phyloP scores from a whole-genome alignment of 345 rosid genomes.

The Eucalyptus paniculata region DNA sequence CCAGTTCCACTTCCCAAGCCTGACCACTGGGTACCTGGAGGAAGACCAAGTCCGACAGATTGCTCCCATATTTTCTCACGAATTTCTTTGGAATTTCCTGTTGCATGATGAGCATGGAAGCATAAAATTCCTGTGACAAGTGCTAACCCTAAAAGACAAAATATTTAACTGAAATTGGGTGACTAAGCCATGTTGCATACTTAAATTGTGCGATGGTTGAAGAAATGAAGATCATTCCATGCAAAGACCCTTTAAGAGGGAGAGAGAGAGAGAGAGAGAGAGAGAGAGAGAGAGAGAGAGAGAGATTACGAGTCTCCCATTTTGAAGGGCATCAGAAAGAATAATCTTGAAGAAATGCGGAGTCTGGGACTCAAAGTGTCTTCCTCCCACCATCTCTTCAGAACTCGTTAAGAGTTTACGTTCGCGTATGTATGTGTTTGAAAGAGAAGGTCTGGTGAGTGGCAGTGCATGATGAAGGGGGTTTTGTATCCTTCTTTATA shows the following conservation, averaged over 20 bases:
- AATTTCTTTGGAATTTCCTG: constrained; percentile 9
- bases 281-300: background rate
- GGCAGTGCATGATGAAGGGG: background rate
- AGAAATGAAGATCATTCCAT: background rate
- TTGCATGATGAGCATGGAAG: background rate
- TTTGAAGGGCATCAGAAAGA: background rate
- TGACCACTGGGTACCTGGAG: background rate
- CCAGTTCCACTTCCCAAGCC: constrained; percentile 1
- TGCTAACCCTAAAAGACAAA: background rate
- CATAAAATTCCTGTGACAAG: background rate
- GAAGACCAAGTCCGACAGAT: background rate
- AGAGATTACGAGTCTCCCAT: background rate
- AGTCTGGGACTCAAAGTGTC: background rate
- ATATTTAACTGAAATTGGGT: background rate
- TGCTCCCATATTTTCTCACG: background rate
- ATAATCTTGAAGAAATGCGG: background rate
- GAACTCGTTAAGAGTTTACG: background rate
- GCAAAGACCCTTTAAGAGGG: background rate
- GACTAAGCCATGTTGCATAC: background rate
- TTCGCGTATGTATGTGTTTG: background rate
- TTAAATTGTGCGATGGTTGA: background rate
- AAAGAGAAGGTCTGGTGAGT: background rate
- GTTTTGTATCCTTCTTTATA: background rate
- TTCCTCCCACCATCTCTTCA: background rate
- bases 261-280: background rate